These are phyloP conservation scores for Ocimum tenuiflorum DNA, from an alignment of 257 asterid genomes.

Conservation along the genomic window DNA sequence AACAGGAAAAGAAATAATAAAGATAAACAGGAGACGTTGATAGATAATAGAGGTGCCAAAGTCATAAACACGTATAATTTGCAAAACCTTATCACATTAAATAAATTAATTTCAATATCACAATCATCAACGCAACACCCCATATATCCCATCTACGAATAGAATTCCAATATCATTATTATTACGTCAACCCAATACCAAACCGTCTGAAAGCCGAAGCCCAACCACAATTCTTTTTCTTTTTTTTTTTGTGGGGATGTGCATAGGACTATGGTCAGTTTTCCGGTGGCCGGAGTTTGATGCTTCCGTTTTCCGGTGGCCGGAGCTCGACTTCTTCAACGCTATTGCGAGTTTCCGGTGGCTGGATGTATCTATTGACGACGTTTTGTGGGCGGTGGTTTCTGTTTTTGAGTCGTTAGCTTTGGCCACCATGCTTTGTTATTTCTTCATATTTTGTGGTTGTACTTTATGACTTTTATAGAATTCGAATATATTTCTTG, in stretches of 20 bases:
- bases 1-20: not conserved
- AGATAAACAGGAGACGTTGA: not conserved
- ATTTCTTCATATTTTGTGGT: constrained; percentile 53
- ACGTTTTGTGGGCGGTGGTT: constrained; percentile 41
- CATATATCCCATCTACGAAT: not conserved
- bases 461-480: constrained; percentile 49
- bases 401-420: constrained; percentile 39
- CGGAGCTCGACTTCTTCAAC: constrained; percentile 34
- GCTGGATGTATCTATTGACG: constrained; percentile 41
- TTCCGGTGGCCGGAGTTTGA: constrained; percentile 55
- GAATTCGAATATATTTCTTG: too few species aligned
- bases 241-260: constrained; percentile 22
- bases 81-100: constrained; percentile 13
- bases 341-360: constrained; percentile 40
- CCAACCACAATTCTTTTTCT: not conserved
- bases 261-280: constrained; percentile 30
- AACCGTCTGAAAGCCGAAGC: not conserved
- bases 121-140: too few species aligned
- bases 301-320: constrained; percentile 45
- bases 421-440: constrained; percentile 46
- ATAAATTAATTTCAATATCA: not conserved
- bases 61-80: constrained; percentile 7
- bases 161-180: not conserved
- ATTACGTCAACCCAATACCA: not conserved
- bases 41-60: not conserved